Base-by-base conservation (phyloP, 225 moss, liverwort and hornwort species). In the Marchantia paleacea region DNA sequence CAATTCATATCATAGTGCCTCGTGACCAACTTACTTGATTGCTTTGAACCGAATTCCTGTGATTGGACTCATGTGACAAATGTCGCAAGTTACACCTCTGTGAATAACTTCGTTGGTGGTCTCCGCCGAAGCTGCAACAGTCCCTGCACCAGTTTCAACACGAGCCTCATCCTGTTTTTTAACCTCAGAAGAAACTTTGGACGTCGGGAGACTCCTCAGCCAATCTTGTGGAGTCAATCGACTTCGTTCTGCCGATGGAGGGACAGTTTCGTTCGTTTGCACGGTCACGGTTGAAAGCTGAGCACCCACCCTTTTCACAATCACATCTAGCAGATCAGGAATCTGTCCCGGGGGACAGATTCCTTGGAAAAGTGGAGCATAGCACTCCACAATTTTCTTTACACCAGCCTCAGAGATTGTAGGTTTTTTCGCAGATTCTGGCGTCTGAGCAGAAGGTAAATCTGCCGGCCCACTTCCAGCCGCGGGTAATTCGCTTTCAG, bases 191-290 rank as follows among this genome's bases (percentile, higher is more conserved):
- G 57, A 7, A 54, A 3, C 11, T 28, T 52, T 55, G 10, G 75
- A 55, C 26, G 29, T 25, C 8, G 75, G 75, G 19, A 62, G 58
- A 53, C 7, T 67, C 48, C 18, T 49, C 16, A 78, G 64, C 78
- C 61, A 65, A 26, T 78, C 64, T 8, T 15, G 28, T 86, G 92
- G 86, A 87, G 92, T 80, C 91, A 87, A 55, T 29, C 22, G 70
- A 69, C 81, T 92, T 91, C 70, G 90, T 89, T 48, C 71, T 20
- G 71, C 8, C 18, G 71, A 71, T 71, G 71, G 22, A 49, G 49
- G 5, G 22, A 0, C 71, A 71, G 12, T 62, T 10, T 62, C 62
- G 11, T 14, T 70, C 69, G 69, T 50, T 24, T 48, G 72, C 48
- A 20, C n/a, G 29, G 52, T 51, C 54, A 78, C 92, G 88, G 49